Percentiles rank a stretch among this genome's conserved stretches.
Evolutionary conservation across 2,329 filamentous ascomycete species (phyloP).

Genomic region (Basipetospora chlamydospora): DNA sequence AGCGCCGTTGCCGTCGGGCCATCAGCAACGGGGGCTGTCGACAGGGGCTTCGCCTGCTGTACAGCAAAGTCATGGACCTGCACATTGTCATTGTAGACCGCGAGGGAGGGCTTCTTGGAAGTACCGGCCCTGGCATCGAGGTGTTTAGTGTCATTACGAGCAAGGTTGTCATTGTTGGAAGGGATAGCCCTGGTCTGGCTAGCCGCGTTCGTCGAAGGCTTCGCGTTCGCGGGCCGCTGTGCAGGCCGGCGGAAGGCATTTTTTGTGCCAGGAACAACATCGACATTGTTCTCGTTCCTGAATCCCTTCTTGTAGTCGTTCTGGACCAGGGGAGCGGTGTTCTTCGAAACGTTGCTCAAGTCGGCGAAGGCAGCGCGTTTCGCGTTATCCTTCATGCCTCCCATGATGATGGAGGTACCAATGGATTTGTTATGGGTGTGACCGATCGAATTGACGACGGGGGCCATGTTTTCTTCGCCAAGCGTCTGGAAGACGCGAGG

Average conservation of each 20-base stretch:
- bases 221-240: slow-evolving; percentile 8
- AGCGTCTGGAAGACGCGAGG: slow-evolving; percentile 31
- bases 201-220: background rate
- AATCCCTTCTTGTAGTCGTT: slow-evolving; percentile 5
- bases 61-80: slow-evolving; percentile 6
- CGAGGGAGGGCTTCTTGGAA: slow-evolving; percentile 3
- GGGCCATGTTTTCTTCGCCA: slow-evolving; percentile 55
- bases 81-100: slow-evolving; percentile 7
- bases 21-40: slow-evolving; percentile 5
- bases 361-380: slow-evolving; percentile 75
- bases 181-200: slow-evolving; percentile 7
- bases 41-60: too few relatives aligned
- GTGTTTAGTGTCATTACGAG: background rate
- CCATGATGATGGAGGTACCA: slow-evolving; percentile 28
- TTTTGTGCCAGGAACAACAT: slow-evolving; percentile 7
- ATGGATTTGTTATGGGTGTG: slow-evolving; percentile 11
- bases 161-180: too few relatives aligned
- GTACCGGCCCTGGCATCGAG: background rate
- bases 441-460: slow-evolving; percentile 34
- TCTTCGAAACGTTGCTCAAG: slow-evolving; percentile 54
- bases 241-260: slow-evolving; percentile 11
- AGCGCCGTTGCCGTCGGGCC: slow-evolving; percentile 16
- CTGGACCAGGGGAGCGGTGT: slow-evolving; percentile 10
- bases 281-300: slow-evolving; percentile 5
- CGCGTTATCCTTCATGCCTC: slow-evolving; percentile 45